phyloP scores from a whole-genome alignment of 2,329 filamentous ascomycete species.

The Knufia fluminis region DNA sequence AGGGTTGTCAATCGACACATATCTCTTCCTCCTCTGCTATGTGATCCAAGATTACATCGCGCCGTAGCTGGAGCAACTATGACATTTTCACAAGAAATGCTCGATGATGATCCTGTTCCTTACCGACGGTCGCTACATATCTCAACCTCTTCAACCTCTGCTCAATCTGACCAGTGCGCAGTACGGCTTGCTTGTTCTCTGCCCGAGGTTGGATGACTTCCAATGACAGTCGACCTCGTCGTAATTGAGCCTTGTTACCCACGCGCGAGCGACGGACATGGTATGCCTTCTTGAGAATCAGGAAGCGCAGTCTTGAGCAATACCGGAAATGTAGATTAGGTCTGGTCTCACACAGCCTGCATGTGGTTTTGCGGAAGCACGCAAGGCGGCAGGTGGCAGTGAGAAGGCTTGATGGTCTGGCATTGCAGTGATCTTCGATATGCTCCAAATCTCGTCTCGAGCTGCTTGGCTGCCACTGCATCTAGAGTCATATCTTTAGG shows the following conservation, averaged over 20 bases:
- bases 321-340: no score
- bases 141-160: neutral
- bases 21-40: constrained; percentile 53
- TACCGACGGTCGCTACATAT: constrained; percentile 57
- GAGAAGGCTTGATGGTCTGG: no score
- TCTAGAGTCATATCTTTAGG: neutral
- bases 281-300: no score
- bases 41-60: constrained; percentile 49
- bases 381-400: no score
- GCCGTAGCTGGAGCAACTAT: constrained; percentile 59
- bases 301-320: no score
- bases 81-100: constrained; percentile 27
- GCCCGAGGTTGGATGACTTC: no score
- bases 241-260: no score
- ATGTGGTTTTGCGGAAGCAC: no score
- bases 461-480: neutral
- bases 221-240: no score
- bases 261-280: no score
- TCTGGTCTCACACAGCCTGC: no score
- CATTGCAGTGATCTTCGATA: neutral
- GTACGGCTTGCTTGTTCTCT: neutral
- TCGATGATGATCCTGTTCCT: constrained; percentile 54
- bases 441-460: neutral
- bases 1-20: constrained; percentile 27
- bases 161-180: neutral